Evolutionary conservation across 2,329 filamentous ascomycete species (phyloP).

Genomic region (Zalaria obscura): DNA sequence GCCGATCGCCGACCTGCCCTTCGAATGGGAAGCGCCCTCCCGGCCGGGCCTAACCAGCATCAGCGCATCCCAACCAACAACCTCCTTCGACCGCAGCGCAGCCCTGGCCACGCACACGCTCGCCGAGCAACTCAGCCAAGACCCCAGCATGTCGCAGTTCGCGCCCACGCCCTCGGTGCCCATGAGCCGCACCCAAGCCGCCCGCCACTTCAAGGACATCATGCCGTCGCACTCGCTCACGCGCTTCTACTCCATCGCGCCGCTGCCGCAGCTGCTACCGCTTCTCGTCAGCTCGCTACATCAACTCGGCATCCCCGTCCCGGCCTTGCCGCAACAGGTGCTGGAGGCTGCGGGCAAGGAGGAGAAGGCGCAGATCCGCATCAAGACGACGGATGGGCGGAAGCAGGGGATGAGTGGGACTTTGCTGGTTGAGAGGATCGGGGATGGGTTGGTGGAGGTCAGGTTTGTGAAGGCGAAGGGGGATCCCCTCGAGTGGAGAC

Average conservation of each 20-base stretch:
- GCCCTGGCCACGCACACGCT: conserved; percentile 19
- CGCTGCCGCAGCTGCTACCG: conserved; percentile 60
- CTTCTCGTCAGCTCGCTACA: conserved; percentile 77
- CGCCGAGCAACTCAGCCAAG: conserved; percentile 59
- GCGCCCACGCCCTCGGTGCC: conserved; percentile 64
- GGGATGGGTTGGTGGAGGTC: conserved; percentile 54
- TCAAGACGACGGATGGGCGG: conserved; percentile 61
- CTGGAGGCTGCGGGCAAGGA: conserved; percentile 33
- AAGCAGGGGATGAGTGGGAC: conserved; percentile 61
- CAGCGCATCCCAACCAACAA: conserved; percentile 34
- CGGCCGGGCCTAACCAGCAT: conserved; percentile 38
- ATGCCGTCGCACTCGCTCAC: conserved; percentile 77
- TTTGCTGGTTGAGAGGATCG: conserved; percentile 56
- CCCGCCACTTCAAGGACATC: conserved; percentile 79
- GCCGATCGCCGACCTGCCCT: conserved; percentile 53
- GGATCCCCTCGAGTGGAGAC: conserved; percentile 88
- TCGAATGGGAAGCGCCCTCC: conserved; percentile 75
- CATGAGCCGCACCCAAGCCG: conserved; percentile 74
- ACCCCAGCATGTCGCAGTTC: conserved; percentile 77
- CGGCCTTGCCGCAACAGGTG: conserved; percentile 21
- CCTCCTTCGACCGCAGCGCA: conserved; percentile 20
- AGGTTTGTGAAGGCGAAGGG: conserved; percentile 90
- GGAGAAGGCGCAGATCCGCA: conserved; percentile 43
- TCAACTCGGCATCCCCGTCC: conserved; percentile 66
- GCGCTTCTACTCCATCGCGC: conserved; percentile 78